phyloP scores from a whole-genome alignment of 345 rosid species.

The Sonneratia alba region DNA sequence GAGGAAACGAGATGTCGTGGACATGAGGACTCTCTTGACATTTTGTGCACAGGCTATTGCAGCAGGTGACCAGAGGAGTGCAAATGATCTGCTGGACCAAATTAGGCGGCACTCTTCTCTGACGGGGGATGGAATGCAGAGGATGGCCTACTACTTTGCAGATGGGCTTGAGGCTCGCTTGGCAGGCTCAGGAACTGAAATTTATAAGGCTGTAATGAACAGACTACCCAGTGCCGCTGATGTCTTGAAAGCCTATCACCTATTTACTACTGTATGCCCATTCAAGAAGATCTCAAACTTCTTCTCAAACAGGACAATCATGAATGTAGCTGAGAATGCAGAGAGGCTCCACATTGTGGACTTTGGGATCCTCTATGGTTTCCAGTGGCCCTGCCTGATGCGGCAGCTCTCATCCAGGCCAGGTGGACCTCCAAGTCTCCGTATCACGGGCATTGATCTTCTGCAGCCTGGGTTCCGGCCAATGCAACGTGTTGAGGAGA shows the following conservation, averaged over 20 bases:
- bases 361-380: slow-evolving; percentile 52
- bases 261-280: slow-evolving; percentile 40
- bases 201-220: slow-evolving; percentile 19
- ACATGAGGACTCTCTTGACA: slow-evolving; percentile 40
- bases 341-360: slow-evolving; percentile 44
- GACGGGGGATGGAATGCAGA: slow-evolving; percentile 37
- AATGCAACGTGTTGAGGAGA: slow-evolving; percentile 45
- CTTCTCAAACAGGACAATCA: slow-evolving; percentile 38
- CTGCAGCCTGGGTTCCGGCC: slow-evolving; percentile 60
- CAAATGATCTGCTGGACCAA: slow-evolving; percentile 32
- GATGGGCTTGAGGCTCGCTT: slow-evolving; percentile 39
- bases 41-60: slow-evolving; percentile 57
- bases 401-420: slow-evolving; percentile 30
- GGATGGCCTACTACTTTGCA: slow-evolving; percentile 35
- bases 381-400: slow-evolving; percentile 59
- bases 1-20: slow-evolving; percentile 31
- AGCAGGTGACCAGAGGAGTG: slow-evolving; percentile 26
- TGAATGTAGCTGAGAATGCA: slow-evolving; percentile 36
- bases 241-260: slow-evolving; percentile 42
- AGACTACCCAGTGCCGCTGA: slow-evolving; percentile 38
- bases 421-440: slow-evolving; percentile 45
- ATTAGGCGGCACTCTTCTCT: slow-evolving; percentile 37
- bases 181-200: slow-evolving; percentile 37
- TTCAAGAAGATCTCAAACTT: slow-evolving; percentile 35
- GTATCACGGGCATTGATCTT: slow-evolving; percentile 46